Evolutionary conservation across 1,139 yeast species (phyloP).

Genomic region (Candida freyschussii): DNA sequence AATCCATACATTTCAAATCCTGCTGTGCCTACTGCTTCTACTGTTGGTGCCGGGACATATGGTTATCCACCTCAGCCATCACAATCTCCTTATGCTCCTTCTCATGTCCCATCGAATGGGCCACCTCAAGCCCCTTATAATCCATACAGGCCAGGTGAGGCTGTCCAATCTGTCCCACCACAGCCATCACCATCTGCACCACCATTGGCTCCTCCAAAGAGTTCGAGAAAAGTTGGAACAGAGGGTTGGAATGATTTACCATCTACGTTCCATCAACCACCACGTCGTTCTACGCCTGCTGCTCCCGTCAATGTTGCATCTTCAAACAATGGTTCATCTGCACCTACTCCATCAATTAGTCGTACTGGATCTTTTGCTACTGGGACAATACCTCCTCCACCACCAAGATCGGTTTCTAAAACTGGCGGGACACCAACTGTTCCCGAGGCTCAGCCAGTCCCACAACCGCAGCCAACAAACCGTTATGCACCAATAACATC

Average conservation of each 20-base stretch:
- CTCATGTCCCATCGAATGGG: slow-evolving; percentile 15
- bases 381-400: slow-evolving; percentile 27
- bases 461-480: slow-evolving; percentile 16
- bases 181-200: slow-evolving; percentile 20
- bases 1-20: slow-evolving; percentile 8
- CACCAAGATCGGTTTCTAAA: slow-evolving; percentile 27
- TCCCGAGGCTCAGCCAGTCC: slow-evolving; percentile 14
- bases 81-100: slow-evolving; percentile 10
- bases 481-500: slow-evolving; percentile 23
- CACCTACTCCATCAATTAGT: slow-evolving; percentile 25
- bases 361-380: slow-evolving; percentile 23
- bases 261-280: slow-evolving; percentile 48
- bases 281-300: slow-evolving; percentile 49
- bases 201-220: slow-evolving; percentile 32
- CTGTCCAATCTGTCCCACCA: slow-evolving; percentile 14
- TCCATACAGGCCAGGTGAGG: slow-evolving; percentile 12
- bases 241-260: slow-evolving; percentile 97
- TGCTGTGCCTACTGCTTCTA: slow-evolving; percentile 8
- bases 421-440: slow-evolving; percentile 19
- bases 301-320: slow-evolving; percentile 28
- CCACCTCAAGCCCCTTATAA: slow-evolving; percentile 8
- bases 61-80: slow-evolving; percentile 12
- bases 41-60: slow-evolving; percentile 10
- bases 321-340: slow-evolving; percentile 14
- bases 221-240: slow-evolving; percentile 49